These are phyloP conservation scores for Arachis monticola DNA, from an alignment of 331 rosid genomes.

Conservation along the genomic window DNA sequence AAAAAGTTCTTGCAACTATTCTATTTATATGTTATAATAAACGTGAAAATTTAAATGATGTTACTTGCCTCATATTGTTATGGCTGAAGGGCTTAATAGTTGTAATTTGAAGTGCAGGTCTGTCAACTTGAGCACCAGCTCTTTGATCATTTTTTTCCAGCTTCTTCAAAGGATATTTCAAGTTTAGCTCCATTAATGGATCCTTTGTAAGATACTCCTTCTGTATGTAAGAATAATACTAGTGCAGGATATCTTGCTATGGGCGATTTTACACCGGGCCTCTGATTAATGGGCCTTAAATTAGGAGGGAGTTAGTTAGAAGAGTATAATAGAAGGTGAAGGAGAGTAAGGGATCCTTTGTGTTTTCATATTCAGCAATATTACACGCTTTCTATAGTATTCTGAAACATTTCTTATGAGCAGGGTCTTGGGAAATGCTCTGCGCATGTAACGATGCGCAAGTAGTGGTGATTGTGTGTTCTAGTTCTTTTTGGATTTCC, in stretches of 20 bases:
- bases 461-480: neutral
- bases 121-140: constrained; percentile 99
- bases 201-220: constrained; percentile 79
- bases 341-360: too few species aligned
- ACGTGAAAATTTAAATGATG: constrained; percentile 21
- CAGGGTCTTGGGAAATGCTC: constrained; percentile 11
- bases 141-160: constrained; percentile 93
- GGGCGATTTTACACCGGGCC: neutral
- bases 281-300: too few species aligned
- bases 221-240: constrained; percentile 22
- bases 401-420: too few species aligned
- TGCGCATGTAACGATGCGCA: constrained; percentile 19
- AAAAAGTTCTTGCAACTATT: constrained; percentile 10
- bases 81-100: constrained; percentile 35
- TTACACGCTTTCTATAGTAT: too few species aligned
- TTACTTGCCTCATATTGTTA: constrained; percentile 30
- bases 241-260: constrained; percentile 10
- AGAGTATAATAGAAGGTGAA: too few species aligned
- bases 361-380: too few species aligned
- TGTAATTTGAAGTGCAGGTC: constrained; percentile 63
- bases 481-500: too few species aligned
- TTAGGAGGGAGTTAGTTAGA: too few species aligned
- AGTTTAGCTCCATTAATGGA: constrained; percentile 93
- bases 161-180: constrained; percentile 83
- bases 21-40: constrained; percentile 24